A percentile compares a stretch with the other conserved stretches of the same genome.
Conservation (phyloP, 805 yeast genomes). For the Saccharomycopsis fibuligera region DNA sequence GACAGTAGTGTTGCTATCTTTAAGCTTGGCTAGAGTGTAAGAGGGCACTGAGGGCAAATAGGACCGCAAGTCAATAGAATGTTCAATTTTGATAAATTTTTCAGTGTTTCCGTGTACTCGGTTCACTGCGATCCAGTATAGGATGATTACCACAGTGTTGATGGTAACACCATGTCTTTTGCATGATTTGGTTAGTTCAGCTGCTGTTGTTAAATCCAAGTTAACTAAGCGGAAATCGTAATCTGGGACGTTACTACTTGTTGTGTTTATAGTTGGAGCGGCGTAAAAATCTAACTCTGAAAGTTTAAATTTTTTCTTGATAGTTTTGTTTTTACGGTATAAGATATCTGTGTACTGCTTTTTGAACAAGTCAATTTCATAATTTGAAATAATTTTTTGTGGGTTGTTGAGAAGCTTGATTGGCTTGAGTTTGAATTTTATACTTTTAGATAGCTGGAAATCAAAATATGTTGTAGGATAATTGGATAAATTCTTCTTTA, state of each 20-base stretch:
- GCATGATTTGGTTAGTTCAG: neutral
- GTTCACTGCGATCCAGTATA: neutral
- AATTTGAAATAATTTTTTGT: neutral
- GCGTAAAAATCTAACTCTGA: neutral
- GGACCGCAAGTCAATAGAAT: slow-evolving; percentile 1
- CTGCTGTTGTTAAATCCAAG: neutral
- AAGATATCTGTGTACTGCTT: neutral
- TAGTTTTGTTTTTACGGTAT: neutral
- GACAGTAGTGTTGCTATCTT: too few relatives aligned
- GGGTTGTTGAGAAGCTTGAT: neutral
- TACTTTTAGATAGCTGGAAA: neutral
- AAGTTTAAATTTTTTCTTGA: too few relatives aligned
- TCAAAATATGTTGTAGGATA: neutral
- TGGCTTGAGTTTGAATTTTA: slow-evolving; percentile 7
- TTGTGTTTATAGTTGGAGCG: neutral
- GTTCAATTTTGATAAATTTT: neutral
- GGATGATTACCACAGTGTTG: neutral
- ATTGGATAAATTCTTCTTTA: neutral
- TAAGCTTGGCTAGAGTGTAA: too few relatives aligned
- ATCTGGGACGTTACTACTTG: too few relatives aligned
- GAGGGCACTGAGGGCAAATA: too few relatives aligned
- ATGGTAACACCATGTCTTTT: neutral
- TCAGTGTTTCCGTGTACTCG: neutral
- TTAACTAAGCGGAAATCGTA: neutral
- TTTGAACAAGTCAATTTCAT: slow-evolving; percentile 1